phyloP scores from a whole-genome alignment of 805 yeast species.

The Alloascoidea africana region DNA sequence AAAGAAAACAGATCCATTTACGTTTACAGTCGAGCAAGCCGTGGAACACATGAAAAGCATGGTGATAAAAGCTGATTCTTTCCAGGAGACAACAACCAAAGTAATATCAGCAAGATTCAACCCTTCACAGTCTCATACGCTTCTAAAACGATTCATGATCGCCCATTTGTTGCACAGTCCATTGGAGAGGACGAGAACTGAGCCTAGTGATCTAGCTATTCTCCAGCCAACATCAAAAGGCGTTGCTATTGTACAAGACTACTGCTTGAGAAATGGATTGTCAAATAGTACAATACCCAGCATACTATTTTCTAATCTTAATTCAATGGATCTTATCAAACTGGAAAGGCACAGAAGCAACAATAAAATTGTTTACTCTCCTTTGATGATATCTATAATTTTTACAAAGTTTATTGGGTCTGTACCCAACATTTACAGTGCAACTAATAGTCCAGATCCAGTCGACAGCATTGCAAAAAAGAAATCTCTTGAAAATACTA shows the following conservation, averaged over 20 bases:
- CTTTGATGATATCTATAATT: conserved; percentile 46
- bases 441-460: conserved; percentile 34
- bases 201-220: conserved; percentile 24
- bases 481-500: not conserved
- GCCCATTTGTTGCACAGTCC: conserved; percentile 50
- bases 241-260: conserved; percentile 47
- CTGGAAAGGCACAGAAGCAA: conserved; percentile 50
- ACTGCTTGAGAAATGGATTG: conserved; percentile 42
- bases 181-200: conserved; percentile 46
- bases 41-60: conserved; percentile 33
- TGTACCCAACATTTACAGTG: conserved; percentile 55
- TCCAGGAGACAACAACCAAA: conserved; percentile 34
- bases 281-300: conserved; percentile 22
- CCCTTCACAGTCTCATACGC: conserved; percentile 8
- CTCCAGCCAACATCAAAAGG: conserved; percentile 92
- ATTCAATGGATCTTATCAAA: conserved; percentile 54
- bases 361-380: conserved; percentile 46
- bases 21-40: conserved; percentile 40
- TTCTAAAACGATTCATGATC: conserved; percentile 7
- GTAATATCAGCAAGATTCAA: conserved; percentile 39
- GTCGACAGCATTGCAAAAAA: not conserved
- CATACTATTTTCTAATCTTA: conserved; percentile 40
- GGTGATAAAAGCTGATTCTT: conserved; percentile 29
- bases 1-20: conserved; percentile 27
- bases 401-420: conserved; percentile 52